phyloP scores from a whole-genome alignment of 345 rosid species.

The Draba incana region DNA sequence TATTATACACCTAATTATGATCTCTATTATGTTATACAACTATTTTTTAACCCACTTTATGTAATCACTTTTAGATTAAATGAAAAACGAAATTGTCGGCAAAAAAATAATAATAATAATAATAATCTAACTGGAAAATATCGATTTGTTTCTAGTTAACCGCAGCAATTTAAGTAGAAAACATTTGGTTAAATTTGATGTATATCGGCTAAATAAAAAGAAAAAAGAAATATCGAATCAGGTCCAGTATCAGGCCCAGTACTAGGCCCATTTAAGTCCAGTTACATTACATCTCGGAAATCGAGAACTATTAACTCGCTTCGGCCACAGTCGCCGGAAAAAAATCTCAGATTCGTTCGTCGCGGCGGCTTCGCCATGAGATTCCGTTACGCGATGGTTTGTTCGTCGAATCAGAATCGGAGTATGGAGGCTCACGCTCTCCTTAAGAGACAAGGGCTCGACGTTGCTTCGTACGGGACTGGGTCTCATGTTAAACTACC shows the following conservation, averaged over 20 bases:
- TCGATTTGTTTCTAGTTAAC: no score
- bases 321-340: constrained; percentile 29
- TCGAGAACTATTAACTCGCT: not conserved
- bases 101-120: no score
- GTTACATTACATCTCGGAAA: not conserved
- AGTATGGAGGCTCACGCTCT: constrained; percentile 94
- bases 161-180: no score
- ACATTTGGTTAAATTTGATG: no score
- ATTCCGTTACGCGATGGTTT: constrained; percentile 86
- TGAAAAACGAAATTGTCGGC: no score
- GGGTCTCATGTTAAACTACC: constrained; percentile 92
- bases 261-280: not conserved
- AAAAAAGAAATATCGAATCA: not conserved
- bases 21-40: no score
- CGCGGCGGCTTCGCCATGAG: constrained; percentile 51
- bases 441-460: constrained; percentile 86
- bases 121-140: no score
- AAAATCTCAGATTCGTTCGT: constrained; percentile 11
- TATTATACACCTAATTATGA: no score
- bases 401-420: constrained; percentile 85
- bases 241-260: not conserved
- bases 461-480: constrained; percentile 93
- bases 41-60: no score
- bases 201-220: no score
- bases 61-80: no score